Percentiles rank a stretch among this genome's conserved stretches.
These are phyloP conservation scores for Fusarium poae DNA, from an alignment of 2,329 filamentous ascomycete species.

Conservation along the genomic window DNA sequence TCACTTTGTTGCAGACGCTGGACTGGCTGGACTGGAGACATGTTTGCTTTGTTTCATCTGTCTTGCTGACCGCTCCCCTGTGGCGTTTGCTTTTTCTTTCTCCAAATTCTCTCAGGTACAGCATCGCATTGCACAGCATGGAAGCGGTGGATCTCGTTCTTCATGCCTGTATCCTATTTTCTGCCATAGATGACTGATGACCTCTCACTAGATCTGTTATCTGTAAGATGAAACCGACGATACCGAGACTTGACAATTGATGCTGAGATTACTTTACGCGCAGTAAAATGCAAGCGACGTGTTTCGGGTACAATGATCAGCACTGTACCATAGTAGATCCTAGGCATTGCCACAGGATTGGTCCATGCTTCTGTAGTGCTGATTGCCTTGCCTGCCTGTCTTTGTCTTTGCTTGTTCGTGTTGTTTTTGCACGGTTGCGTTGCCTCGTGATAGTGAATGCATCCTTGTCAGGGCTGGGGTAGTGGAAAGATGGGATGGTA, in stretches of 20 bases:
- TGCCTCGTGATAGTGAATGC: constrained; percentile 15
- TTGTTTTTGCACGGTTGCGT: background rate
- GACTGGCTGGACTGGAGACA: constrained; percentile 4
- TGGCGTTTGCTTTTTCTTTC: constrained; percentile 46
- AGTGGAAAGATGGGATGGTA: constrained; percentile 17
- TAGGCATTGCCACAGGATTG: constrained; percentile 3
- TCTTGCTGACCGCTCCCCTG: constrained; percentile 29
- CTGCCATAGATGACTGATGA: background rate
- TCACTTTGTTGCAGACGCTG: constrained; percentile 32
- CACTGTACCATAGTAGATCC: constrained; percentile 33
- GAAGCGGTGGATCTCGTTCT: constrained; percentile 14
- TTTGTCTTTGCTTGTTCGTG: constrained; percentile 6
- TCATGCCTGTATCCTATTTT: background rate
- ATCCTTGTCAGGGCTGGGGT: constrained; percentile 25
- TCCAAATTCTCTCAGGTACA: constrained; percentile 39
- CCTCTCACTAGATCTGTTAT: constrained; percentile 1
- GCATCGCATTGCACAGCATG: constrained; percentile 4
- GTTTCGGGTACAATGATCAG: constrained; percentile 33
- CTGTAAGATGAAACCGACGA: constrained; percentile 2
- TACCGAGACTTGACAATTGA: background rate
- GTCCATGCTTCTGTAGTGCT: constrained; percentile 17
- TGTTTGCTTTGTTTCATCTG: constrained; percentile 34
- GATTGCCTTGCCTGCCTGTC: constrained; percentile 15
- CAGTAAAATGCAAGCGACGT: constrained; percentile 18
- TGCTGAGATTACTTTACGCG: constrained; percentile 17